Percentiles rank a stretch among this genome's conserved stretches.
These are phyloP conservation scores for Penicillium riverlandense DNA, from an alignment of 495 filamentous ascomycete genomes.

Conservation along the genomic window DNA sequence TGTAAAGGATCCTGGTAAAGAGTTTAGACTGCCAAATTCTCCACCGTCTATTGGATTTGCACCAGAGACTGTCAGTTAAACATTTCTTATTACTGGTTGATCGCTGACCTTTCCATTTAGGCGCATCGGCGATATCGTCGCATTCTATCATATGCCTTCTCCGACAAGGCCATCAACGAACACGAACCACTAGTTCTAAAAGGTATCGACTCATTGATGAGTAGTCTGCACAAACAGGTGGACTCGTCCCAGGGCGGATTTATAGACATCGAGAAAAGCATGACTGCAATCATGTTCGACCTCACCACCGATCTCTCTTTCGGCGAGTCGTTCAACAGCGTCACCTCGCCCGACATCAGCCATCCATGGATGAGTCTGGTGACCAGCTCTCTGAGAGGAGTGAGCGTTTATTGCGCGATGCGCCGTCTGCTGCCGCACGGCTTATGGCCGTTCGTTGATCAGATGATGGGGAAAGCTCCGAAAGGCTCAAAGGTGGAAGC, in stretches of 20 bases:
- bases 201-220: not conserved
- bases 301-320: not conserved
- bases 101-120: not conserved
- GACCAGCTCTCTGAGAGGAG: not conserved
- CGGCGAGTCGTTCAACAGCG: not conserved
- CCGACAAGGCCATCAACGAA: not conserved
- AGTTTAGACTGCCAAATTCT: not conserved
- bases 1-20: not conserved
- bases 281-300: not conserved
- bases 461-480: not conserved
- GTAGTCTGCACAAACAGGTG: not conserved
- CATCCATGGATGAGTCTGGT: not conserved
- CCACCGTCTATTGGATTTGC: not conserved
- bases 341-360: not conserved
- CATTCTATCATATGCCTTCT: not conserved
- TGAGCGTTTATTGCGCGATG: not conserved
- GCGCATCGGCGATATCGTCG: not conserved
- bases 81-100: not conserved
- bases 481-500: not conserved
- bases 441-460: not conserved
- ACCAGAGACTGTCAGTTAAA: not conserved
- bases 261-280: not conserved
- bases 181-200: not conserved
- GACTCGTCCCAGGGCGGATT: not conserved
- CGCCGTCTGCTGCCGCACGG: not conserved